Conservation (phyloP, 768 basidiomycete species). For the Asterophora parasitica region DNA sequence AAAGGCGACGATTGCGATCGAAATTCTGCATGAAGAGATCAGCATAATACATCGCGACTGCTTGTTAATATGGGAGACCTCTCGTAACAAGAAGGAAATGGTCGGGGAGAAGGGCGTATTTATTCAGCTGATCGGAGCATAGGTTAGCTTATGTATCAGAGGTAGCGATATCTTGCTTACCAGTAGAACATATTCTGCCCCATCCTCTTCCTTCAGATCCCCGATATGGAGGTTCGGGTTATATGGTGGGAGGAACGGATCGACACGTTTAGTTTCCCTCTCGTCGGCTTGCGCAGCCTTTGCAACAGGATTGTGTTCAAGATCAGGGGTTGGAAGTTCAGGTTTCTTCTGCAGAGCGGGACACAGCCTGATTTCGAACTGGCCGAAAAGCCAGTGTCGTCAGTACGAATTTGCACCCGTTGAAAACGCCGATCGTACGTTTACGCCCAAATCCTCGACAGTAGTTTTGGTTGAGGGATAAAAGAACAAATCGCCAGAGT, state of each 20-base stretch:
- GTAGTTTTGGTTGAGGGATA: constrained; percentile 69
- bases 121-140: constrained; percentile 62
- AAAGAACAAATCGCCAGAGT: constrained; percentile 66
- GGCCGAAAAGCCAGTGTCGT: not conserved
- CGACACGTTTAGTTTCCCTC: constrained; percentile 30
- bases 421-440: constrained; percentile 38
- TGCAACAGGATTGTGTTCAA: constrained; percentile 21
- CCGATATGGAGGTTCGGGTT: constrained; percentile 70
- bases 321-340: constrained; percentile 39
- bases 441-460: constrained; percentile 55
- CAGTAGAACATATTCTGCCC: constrained; percentile 61
- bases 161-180: constrained; percentile 35
- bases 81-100: constrained; percentile 89
- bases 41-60: not conserved
- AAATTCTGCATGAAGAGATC: constrained; percentile 45
- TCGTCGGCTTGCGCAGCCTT: constrained; percentile 21
- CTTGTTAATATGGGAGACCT: constrained; percentile 39
- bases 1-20: constrained; percentile 77
- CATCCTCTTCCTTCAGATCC: constrained; percentile 61
- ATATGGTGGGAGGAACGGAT: constrained; percentile 90
- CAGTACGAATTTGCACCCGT: not conserved
- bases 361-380: constrained; percentile 88
- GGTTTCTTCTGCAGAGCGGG: constrained; percentile 83
- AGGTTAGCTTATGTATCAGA: not conserved
- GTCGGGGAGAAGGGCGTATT: constrained; percentile 75